A percentile compares a stretch with the other conserved stretches of the same genome.
Evolutionary conservation across 805 yeast species (phyloP).

Genomic region (Lachancea sp.): DNA sequence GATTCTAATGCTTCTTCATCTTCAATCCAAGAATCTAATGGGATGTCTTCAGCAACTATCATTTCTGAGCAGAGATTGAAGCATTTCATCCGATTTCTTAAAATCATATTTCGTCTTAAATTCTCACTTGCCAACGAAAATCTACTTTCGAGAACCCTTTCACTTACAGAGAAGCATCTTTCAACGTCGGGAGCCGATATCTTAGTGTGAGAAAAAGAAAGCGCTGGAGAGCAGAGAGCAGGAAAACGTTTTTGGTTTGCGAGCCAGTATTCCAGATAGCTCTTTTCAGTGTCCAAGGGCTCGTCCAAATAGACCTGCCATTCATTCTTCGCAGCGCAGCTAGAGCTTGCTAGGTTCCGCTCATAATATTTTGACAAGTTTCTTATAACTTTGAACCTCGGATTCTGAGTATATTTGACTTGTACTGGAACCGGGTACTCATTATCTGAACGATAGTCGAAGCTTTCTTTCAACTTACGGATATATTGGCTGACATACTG

Average conservation of each 20-base stretch:
- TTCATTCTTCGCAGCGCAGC: not conserved
- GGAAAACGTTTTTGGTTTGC: not conserved
- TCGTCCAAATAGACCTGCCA: not conserved
- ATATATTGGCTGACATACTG: constrained; percentile 8
- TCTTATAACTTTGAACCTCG: not conserved
- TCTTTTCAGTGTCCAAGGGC: no score
- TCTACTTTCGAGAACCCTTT: not conserved
- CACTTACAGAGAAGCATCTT: not conserved
- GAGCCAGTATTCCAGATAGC: constrained; percentile 2
- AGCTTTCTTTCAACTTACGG: no score
- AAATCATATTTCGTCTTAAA: not conserved
- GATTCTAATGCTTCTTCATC: no score
- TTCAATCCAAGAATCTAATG: no score
- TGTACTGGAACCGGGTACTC: no score
- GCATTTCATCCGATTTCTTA: not conserved
- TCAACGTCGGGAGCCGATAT: constrained; percentile 1
- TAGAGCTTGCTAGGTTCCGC: not conserved
- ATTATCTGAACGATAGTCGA: no score
- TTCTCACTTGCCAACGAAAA: constrained; percentile 1
- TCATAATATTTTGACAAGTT: not conserved
- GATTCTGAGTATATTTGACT: no score
- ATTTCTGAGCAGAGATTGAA: not conserved
- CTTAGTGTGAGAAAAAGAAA: not conserved
- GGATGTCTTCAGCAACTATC: not conserved
- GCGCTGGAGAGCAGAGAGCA: not conserved